Conservation (phyloP, 352 stramenopile genomes). For the Phytophthora niederhauseri region DNA sequence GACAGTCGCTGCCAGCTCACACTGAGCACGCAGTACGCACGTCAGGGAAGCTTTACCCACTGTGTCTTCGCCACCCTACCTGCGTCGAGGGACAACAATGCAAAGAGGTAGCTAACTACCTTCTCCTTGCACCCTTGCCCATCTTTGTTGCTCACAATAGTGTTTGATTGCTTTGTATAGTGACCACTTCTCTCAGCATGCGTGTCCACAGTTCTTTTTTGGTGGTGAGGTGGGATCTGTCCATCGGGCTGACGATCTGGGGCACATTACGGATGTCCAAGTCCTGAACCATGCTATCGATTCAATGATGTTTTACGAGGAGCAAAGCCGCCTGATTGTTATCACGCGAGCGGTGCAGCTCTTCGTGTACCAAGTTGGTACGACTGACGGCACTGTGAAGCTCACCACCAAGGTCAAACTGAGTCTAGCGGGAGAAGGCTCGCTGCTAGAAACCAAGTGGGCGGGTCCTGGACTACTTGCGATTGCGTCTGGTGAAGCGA, state of each 20-base stretch:
- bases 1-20: slow-evolving; percentile 80
- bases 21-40: slow-evolving; percentile 84
- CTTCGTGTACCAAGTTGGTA: slow-evolving; percentile 89
- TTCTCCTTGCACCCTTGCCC: not conserved
- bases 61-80: slow-evolving; percentile 81
- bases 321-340: slow-evolving; percentile 82
- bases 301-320: slow-evolving; percentile 90
- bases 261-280: slow-evolving; percentile 92
- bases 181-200: slow-evolving; percentile 54
- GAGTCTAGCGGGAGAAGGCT: slow-evolving; percentile 82
- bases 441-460: slow-evolving; percentile 88
- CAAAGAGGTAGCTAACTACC: slow-evolving; percentile 44
- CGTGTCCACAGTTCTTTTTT: slow-evolving; percentile 93
- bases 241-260: slow-evolving; percentile 93
- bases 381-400: slow-evolving; percentile 83
- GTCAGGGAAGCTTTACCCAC: slow-evolving; percentile 87
- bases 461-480: slow-evolving; percentile 89
- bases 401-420: slow-evolving; percentile 90
- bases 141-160: not conserved
- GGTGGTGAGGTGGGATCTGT: slow-evolving; percentile 91
- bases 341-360: slow-evolving; percentile 92
- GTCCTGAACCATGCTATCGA: slow-evolving; percentile 88
- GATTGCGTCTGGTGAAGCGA: slow-evolving; percentile 86
- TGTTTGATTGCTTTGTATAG: slow-evolving; percentile 23
- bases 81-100: slow-evolving; percentile 43